Percentiles rank a stretch among this genome's conserved stretches.
Conservation (phyloP, 352 stramenopile species). For the Phytophthora macrochlamydospora region DNA sequence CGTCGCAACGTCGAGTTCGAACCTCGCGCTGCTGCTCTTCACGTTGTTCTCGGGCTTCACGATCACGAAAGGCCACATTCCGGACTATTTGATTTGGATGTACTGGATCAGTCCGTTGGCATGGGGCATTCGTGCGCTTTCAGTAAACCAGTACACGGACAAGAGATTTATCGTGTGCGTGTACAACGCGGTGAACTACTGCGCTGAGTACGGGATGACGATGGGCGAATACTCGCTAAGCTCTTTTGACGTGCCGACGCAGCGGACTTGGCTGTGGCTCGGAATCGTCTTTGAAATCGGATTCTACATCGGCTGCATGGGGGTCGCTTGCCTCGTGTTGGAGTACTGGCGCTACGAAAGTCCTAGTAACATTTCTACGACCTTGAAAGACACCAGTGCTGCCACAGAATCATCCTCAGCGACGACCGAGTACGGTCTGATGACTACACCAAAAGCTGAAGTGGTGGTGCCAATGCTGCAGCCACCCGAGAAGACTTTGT, state of each 20-base stretch:
- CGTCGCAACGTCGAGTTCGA: background rate
- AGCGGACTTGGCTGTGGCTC: conserved; percentile 38
- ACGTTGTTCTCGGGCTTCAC: background rate
- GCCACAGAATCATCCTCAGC: background rate
- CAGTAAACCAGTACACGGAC: background rate
- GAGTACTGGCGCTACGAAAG: background rate
- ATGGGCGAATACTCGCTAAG: conserved; percentile 35
- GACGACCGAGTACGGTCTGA: background rate
- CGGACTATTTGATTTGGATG: background rate
- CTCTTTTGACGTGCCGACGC: conserved; percentile 22
- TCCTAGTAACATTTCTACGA: background rate
- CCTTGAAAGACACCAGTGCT: background rate
- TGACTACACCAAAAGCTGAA: background rate
- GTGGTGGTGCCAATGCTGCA: background rate
- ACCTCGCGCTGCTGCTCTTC: background rate
- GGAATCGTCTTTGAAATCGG: background rate
- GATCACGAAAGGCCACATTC: background rate
- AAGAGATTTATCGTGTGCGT: background rate
- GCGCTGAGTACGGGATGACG: conserved; percentile 18
- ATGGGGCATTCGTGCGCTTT: background rate
- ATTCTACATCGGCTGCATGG: background rate
- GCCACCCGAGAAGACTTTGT: background rate
- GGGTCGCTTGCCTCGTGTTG: background rate
- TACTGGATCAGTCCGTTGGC: background rate
- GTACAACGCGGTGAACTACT: conserved; percentile 12